Base-by-base conservation (phyloP, 257 asterid species). In the Solanum dulcamara region DNA sequence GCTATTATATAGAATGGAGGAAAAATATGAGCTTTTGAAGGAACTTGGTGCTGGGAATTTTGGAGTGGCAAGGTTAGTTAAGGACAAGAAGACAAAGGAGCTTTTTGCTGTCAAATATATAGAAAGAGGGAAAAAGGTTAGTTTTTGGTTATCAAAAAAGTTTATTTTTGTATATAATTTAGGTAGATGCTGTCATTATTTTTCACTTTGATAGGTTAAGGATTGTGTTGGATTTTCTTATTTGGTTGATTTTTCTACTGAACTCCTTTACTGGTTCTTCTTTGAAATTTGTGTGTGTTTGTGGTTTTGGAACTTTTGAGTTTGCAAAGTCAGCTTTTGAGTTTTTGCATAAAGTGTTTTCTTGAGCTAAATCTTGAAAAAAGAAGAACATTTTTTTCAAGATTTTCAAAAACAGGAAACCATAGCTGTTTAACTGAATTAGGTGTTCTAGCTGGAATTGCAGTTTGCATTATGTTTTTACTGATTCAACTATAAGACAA, bases 61-160 rank as follows among this genome's bases (percentile, higher is more conserved):
- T 55, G 92, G 91, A 3, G 91, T 90, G 32, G 92, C 92, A 33
- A 90, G 91, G 86, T 81, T 90, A 71, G 90, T 90, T 9, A 90
- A 30, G 55, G 90, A 90, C 68, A 88, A 87, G 90, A 88, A 88
- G 71, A 88, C 91, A 5, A 88, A 85, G 84, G 91, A 90, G 50
- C 92, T 90, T 40, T 81, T 85, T 81, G 92, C 92, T 40, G 90
- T 90, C 90, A 90, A 90, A 87, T 90, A 81, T 81, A 90, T 90
- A 24, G 92, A 90, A 81, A 90, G 92, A 85, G 92, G 92, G 46
- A 88, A 90, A 85, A 90, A 88, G 91, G 92, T 87, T 18, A 88
- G 42, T 10, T 35, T 83, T 12, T 10, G 32, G 53, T 24, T 77
- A 22, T 46, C 1, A 17, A 7, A 24, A 75, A 77, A 15, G 60